phyloP scores from a whole-genome alignment of 1,284 basidiomycete genomes.

The Malassezia furfur region DNA sequence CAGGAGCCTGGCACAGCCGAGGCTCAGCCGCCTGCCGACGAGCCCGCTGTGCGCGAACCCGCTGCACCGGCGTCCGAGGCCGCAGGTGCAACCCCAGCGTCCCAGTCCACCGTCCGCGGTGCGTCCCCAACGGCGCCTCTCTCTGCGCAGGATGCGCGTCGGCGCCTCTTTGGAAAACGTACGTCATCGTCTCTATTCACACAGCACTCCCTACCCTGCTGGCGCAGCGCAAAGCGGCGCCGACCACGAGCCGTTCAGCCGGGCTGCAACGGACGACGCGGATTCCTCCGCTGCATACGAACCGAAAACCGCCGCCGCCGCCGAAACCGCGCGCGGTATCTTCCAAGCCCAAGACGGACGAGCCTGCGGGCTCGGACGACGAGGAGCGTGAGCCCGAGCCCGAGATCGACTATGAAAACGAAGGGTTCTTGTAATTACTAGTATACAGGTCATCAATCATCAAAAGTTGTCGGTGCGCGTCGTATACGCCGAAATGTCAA shows the following conservation, averaged over 20 bases:
- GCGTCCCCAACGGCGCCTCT: too few relatives aligned
- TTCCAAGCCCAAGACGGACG: not conserved
- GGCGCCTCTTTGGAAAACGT: constrained; percentile 17
- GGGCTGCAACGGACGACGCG: constrained; percentile 5
- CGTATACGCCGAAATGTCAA: constrained; percentile 14
- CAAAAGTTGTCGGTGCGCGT: constrained; percentile 12
- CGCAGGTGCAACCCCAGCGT: too few relatives aligned
- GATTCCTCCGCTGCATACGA: constrained; percentile 10
- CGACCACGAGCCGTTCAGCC: not conserved
- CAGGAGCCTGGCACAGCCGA: too few relatives aligned
- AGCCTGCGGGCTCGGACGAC: not conserved
- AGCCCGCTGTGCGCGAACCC: too few relatives aligned
- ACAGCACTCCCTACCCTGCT: constrained; percentile 2
- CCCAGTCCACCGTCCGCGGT: too few relatives aligned
- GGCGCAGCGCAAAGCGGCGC: not conserved
- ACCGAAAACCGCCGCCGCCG: constrained; percentile 13
- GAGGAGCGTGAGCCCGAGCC: constrained; percentile 5
- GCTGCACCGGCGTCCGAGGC: too few relatives aligned
- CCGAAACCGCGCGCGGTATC: not conserved
- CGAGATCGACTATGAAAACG: constrained; percentile 15
- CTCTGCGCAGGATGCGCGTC: not conserved
- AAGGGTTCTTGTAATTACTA: constrained; percentile 15
- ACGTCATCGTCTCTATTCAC: not conserved
- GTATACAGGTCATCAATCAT: not conserved
- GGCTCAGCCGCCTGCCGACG: too few relatives aligned